These are phyloP conservation scores for Kwoniella pini DNA, from an alignment of 768 basidiomycete genomes.

Conservation along the genomic window DNA sequence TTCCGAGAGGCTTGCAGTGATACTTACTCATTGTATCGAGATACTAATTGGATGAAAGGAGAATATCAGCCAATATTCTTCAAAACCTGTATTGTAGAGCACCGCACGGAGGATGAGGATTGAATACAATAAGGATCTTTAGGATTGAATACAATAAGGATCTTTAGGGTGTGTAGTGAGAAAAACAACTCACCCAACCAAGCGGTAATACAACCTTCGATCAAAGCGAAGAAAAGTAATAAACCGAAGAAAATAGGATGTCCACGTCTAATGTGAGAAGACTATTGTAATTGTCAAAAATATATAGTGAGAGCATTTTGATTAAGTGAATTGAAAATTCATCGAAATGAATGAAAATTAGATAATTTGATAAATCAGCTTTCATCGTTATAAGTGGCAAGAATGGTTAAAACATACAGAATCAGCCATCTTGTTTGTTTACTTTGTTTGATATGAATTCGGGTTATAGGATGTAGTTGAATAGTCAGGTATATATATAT, in stretches of 20 bases:
- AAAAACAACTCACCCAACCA: conserved; percentile 35
- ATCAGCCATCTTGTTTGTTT: conserved; percentile 14
- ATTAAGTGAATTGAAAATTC: neutral
- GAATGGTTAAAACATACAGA: conserved; percentile 9
- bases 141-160: too few relatives aligned
- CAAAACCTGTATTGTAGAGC: too few relatives aligned
- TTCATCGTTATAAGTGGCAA: conserved; percentile 1
- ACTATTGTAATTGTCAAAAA: conserved; percentile 14
- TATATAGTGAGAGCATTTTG: neutral
- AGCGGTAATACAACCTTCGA: conserved; percentile 51
- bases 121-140: too few relatives aligned
- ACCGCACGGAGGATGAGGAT: too few relatives aligned
- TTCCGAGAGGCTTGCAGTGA: too few relatives aligned
- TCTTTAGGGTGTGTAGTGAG: neutral
- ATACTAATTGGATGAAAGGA: conserved; percentile 2
- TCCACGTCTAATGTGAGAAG: conserved; percentile 41
- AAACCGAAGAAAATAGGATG: conserved; percentile 53
- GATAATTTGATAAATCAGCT: neutral
- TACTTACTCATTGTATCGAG: conserved; percentile 34
- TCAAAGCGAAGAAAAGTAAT: conserved; percentile 46
- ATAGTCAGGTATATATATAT: too few relatives aligned
- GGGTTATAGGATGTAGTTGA: too few relatives aligned
- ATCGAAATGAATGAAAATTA: neutral
- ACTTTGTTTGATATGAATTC: conserved; percentile 1
- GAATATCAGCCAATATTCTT: neutral